Evolutionary conservation across 1,284 basidiomycete species (phyloP).

Genomic region (Leccinum subrobustum): DNA sequence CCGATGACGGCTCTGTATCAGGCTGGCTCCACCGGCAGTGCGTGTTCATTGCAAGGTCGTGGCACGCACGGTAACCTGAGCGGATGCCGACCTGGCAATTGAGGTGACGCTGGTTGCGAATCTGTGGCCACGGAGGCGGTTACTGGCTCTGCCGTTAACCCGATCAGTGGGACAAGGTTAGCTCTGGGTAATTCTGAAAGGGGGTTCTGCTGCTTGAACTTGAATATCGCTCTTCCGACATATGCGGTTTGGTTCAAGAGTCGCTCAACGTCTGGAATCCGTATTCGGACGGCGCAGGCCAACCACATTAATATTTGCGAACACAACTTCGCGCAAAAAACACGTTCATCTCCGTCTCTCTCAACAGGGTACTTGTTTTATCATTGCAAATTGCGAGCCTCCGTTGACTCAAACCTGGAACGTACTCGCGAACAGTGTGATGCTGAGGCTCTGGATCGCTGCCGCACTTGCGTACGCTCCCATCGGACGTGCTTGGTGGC

Average conservation of each 20-base stretch:
- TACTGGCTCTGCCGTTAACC: constrained; percentile 3
- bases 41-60: not conserved
- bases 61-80: constrained; percentile 18
- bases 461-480: constrained; percentile 7
- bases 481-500: constrained; percentile 28
- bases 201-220: constrained; percentile 5
- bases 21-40: not conserved
- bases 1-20: not conserved
- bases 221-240: constrained; percentile 18
- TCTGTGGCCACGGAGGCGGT: constrained; percentile 3
- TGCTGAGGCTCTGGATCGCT: constrained; percentile 24
- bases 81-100: constrained; percentile 12
- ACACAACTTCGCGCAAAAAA: constrained; percentile 14
- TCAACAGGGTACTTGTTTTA: constrained; percentile 9
- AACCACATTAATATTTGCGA: constrained; percentile 8
- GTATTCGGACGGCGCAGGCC: constrained; percentile 22
- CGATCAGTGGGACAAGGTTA: constrained; percentile 35
- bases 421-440: constrained; percentile 3
- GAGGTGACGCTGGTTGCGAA: constrained; percentile 5
- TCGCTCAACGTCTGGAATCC: constrained; percentile 3
- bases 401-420: constrained; percentile 4
- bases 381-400: constrained; percentile 23
- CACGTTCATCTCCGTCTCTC: constrained; percentile 30
- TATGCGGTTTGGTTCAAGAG: constrained; percentile 9
- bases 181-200: constrained; percentile 25